A percentile compares a stretch with the other conserved stretches of the same genome.
Evolutionary conservation across 2,329 filamentous ascomycete species (phyloP).

Genomic region (Fusarium sp.): DNA sequence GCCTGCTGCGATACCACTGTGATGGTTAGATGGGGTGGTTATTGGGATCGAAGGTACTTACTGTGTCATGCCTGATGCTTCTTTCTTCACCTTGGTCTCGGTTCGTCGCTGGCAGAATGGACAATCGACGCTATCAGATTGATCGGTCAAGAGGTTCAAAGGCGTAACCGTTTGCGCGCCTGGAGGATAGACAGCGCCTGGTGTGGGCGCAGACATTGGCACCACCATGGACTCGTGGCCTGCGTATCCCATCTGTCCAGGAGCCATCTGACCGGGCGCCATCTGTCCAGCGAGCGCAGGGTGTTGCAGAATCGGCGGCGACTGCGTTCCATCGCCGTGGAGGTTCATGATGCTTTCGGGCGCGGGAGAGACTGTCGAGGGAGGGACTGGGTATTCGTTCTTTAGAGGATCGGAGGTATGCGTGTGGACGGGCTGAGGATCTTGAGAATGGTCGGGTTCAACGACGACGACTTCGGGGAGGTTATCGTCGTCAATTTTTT

Average conservation of each 20-base stretch:
- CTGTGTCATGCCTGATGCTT: conserved; percentile 40
- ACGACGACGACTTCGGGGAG: conserved; percentile 44
- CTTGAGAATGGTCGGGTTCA: background rate
- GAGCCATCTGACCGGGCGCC: background rate
- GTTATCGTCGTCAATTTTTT: conserved; percentile 32
- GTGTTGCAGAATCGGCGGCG: conserved; percentile 32
- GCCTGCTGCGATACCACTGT: conserved; percentile 18
- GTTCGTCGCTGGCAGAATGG: conserved; percentile 41
- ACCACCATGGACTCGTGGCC: conserved; percentile 29
- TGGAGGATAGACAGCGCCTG: background rate
- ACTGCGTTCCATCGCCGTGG: conserved; percentile 18
- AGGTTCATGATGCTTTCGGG: conserved; percentile 11
- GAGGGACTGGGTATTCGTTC: conserved; percentile 12
- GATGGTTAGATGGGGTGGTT: background rate
- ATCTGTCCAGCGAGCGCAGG: conserved; percentile 24
- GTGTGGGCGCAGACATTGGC: background rate
- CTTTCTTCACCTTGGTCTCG: conserved; percentile 37
- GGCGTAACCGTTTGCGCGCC: conserved; percentile 40
- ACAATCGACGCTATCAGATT: conserved; percentile 42
- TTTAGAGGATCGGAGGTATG: conserved; percentile 5
- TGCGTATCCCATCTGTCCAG: conserved; percentile 14
- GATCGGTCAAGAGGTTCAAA: conserved; percentile 39
- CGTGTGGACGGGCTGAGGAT: background rate
- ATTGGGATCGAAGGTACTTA: conserved; percentile 8
- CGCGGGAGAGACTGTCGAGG: conserved; percentile 21